Evolutionary conservation across 176 grass and related monocot species (phyloP), one percentile per base, ranked within the genome.

Genomic region (Phoenix roebelenii): DNA sequence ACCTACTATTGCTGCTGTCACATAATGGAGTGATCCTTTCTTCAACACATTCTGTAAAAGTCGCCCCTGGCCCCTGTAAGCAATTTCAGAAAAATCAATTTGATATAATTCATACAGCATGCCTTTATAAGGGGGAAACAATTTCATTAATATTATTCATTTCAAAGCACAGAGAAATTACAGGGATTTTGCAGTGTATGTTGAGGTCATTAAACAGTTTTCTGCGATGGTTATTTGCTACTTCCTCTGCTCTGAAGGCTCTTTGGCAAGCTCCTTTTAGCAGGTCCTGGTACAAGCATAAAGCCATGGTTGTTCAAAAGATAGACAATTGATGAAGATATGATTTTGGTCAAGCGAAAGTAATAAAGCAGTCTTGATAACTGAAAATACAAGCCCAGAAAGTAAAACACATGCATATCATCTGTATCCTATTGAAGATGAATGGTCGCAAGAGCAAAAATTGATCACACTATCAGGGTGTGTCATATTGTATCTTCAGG

Each of bases 131-230:
- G 4, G 44, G 49, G 16, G 23, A n/a, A 61, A 54, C 16, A 39
- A 18, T 18, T 3, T 18, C 2, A 60, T 25, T 29, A 16, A 35
- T 30, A 30, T 25, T 23, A 32, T 25, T 54, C 52, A n/a, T 55
- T 23, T 17, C 16, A 16, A 58, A 49, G 22, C 3, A 1, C 16
- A 39, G 28, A 51, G 23, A 58, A 56, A 64, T 82, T 65, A 96
- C 86, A 23, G 83, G 80, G 17, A 74, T 75, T 62, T 64, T 82
- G 83, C 83, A 87, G 60, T 96, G 83, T 3, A 72, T 59, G 50
- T 85, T 81, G 4, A 85, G 72, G 48, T 92, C 84, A 25, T 56
- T 22, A 23, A 81, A 78, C 93, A 98, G 85, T 78, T 92, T 81
- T 66, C 18, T 69, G 24, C 71, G 57, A 18, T 64, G 76, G 49